A percentile compares a stretch with the other conserved stretches of the same genome.
phyloP scores from a whole-genome alignment of 129 eudicot species.

The Smallanthus sonchifolius region DNA sequence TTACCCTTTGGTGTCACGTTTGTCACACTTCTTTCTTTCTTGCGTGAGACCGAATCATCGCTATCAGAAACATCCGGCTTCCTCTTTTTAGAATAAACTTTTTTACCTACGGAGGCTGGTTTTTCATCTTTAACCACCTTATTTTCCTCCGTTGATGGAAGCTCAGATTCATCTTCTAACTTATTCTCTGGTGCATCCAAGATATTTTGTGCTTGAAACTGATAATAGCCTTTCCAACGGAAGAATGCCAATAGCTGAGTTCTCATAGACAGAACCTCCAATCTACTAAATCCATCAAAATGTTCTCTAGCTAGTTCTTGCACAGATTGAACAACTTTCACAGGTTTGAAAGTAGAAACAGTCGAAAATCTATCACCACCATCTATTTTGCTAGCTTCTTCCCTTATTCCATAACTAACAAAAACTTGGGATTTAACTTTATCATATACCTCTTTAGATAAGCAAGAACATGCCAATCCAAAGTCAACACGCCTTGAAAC shows the following conservation, averaged over 20 bases:
- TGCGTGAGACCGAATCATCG: slow-evolving; percentile 1
- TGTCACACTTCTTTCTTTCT: neutral
- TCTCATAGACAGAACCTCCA: slow-evolving; percentile 41
- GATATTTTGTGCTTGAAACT: slow-evolving; percentile 25
- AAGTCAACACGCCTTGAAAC: slow-evolving; percentile 62
- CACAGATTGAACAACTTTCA: slow-evolving; percentile 33
- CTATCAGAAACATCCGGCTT: slow-evolving; percentile 8
- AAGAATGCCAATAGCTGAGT: slow-evolving; percentile 57
- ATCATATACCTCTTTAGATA: slow-evolving; percentile 35
- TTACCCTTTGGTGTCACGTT: neutral
- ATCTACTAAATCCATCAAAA: slow-evolving; percentile 27
- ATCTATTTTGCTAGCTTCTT: slow-evolving; percentile 43
- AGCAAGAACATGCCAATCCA: slow-evolving; percentile 67
- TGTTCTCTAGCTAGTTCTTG: slow-evolving; percentile 53
- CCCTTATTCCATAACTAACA: slow-evolving; percentile 51
- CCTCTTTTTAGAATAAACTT: slow-evolving; percentile 23
- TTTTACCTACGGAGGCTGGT: slow-evolving; percentile 19
- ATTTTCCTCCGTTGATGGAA: slow-evolving; percentile 10
- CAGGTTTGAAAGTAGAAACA: slow-evolving; percentile 45
- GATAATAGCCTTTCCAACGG: slow-evolving; percentile 71
- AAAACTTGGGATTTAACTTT: slow-evolving; percentile 43
- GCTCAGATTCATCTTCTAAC: slow-evolving; percentile 35
- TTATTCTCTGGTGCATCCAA: slow-evolving; percentile 22
- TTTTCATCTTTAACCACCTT: slow-evolving; percentile 18
- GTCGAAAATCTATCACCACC: slow-evolving; percentile 59